Base-by-base conservation (phyloP, 306 rosid genomes). In the Amphicarpaea edgeworthii region DNA sequence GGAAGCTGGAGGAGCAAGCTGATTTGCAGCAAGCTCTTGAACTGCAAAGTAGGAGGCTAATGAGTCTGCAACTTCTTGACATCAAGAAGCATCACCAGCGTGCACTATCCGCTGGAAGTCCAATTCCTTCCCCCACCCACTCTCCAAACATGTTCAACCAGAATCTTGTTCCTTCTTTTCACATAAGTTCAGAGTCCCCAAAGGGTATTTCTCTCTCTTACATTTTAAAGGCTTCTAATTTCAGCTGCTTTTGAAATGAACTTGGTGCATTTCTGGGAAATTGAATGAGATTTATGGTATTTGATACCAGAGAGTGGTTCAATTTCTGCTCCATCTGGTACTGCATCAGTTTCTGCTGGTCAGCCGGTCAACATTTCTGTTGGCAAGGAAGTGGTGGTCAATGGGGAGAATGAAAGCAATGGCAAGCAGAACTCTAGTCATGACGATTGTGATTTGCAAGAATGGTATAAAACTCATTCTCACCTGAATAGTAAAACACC, bases 31-130 rank as follows among this genome's bases (percentile, higher is more conserved):
- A 90, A 79, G 90, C 95, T 16, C 88, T 94, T 63, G 99, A 95
- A 75, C 85, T 92, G 24, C 99, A 95, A 81, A 92, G 90, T 73
- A 85, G 97, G 60, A 84, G 97, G 77, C 55, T 95, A 6, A 85
- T 95, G 99, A 80, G 90, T 51, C 77, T 95, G 78, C 98, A 95
- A 83, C 97, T 95, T 78, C 96, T 92, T 61, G 99, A 92, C 49
- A 89, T 91, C 51, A 90, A 92, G 86, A 95, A 89, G 85, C 91
- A 90, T 7, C 96, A 90, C 80, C 95, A 94, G 37, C 87, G 90
- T 0, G 86, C 93, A 0, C 75, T 87, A 34, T 95, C 97, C 7
- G 8, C 88, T 1, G 89, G 93, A 77, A 90, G 97, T 68, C 92
- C 93, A 0, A 55, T 86, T 15, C 97, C 91, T 6, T 95, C 98